Percentiles rank a stretch among this genome's conserved stretches.
Evolutionary conservation across 192 early-diverging fungal genomes (phyloP).

Genomic region (Rhizophagus sp.): DNA sequence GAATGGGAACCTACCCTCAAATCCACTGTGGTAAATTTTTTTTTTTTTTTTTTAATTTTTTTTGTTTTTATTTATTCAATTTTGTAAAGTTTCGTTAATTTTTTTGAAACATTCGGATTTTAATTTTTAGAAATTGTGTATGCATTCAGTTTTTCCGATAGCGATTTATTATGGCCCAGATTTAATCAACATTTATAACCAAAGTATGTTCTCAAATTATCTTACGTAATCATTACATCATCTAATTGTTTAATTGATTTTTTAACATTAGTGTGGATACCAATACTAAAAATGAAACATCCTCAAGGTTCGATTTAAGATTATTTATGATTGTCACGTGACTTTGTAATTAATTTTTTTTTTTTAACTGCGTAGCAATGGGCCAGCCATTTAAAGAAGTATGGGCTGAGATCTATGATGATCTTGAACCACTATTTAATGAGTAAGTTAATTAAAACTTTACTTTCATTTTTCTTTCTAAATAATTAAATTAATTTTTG

Average conservation of each 20-base stretch:
- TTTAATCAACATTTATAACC: not conserved
- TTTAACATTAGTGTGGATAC: constrained; percentile 32
- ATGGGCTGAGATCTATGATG: constrained; percentile 38
- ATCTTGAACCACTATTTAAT: constrained; percentile 31
- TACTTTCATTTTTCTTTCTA: not conserved
- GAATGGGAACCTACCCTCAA: constrained; percentile 29
- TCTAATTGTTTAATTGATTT: too few relatives aligned
- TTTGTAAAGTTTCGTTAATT: not conserved
- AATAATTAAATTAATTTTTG: too few relatives aligned
- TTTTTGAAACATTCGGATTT: too few relatives aligned
- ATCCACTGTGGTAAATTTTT: constrained; percentile 16
- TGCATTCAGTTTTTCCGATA: constrained; percentile 17
- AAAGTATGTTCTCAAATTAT: constrained; percentile 6
- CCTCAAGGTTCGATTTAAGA: constrained; percentile 32
- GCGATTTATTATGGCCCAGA: constrained; percentile 14
- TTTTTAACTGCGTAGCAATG: constrained; percentile 29
- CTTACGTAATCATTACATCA: too few relatives aligned
- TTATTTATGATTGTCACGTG: not conserved
- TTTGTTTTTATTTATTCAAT: not conserved
- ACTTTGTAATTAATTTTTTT: not conserved
- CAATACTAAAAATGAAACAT: constrained; percentile 42
- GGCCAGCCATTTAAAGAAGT: constrained; percentile 33
- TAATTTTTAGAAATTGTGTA: constrained; percentile 15
- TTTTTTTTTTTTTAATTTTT: not conserved
- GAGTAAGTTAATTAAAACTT: constrained; percentile 22